Percentiles rank a stretch among this genome's conserved stretches.
Evolutionary conservation across 805 yeast genomes (phyloP).

Genomic region (Hanseniaspora guilliermondii): DNA sequence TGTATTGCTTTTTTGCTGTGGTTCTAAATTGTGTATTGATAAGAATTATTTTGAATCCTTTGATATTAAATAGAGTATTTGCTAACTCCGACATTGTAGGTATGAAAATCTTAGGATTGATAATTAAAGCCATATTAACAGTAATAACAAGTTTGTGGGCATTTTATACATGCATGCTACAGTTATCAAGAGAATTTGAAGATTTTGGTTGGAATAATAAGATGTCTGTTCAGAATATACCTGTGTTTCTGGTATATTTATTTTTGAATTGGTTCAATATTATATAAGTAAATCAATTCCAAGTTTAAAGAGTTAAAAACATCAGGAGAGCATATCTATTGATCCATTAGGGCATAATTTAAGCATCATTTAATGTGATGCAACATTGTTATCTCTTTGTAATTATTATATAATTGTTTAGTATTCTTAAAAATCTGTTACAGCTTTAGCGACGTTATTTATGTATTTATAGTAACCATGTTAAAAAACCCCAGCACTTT

Average conservation of each 20-base stretch:
- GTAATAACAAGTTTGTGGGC: constrained; percentile 7
- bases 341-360: no score
- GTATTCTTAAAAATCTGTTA: no score
- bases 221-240: constrained; percentile 1
- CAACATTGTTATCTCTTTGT: no score
- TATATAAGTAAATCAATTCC: no score
- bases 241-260: constrained; percentile 1
- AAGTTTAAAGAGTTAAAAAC: no score
- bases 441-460: no score
- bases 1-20: constrained; percentile 28
- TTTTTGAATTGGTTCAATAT: constrained; percentile 13
- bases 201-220: background rate
- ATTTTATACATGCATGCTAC: constrained; percentile 6
- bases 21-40: constrained; percentile 22
- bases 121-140: background rate
- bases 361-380: no score
- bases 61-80: constrained; percentile 17
- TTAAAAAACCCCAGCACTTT: background rate
- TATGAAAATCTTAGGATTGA: constrained; percentile 4
- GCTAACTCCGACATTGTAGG: background rate
- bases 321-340: no score
- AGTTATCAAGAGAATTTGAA: background rate
- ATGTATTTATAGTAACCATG: background rate
- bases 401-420: no score
- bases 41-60: constrained; percentile 21